A percentile compares a stretch with the other conserved stretches of the same genome.
phyloP scores from a whole-genome alignment of 2,329 filamentous ascomycete genomes.

The Sclerotinia spermophila region DNA sequence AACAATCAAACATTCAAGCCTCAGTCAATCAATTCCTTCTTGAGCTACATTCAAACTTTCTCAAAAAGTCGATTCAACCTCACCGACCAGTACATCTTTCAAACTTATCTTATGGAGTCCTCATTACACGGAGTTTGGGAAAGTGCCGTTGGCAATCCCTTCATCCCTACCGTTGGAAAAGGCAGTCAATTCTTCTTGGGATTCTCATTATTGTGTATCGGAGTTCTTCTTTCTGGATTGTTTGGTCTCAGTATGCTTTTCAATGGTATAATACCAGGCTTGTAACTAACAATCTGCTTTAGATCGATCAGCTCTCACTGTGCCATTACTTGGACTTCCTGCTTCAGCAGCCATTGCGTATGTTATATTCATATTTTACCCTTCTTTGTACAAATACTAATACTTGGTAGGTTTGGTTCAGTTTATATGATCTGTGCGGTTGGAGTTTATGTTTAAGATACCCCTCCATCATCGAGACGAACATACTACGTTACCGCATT shows the following conservation, averaged over 20 bases:
- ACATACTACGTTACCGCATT: conserved; percentile 30
- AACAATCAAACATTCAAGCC: not conserved
- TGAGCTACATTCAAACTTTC: not conserved
- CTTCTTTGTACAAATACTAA: conserved; percentile 22
- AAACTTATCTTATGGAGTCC: conserved; percentile 70
- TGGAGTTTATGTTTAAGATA: conserved; percentile 83
- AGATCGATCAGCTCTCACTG: conserved; percentile 79
- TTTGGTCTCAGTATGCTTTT: conserved; percentile 76
- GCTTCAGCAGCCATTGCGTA: conserved; percentile 90
- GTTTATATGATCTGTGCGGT: conserved; percentile 99
- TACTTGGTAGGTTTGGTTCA: conserved; percentile 68
- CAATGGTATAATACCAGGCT: not conserved
- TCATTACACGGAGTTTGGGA: conserved; percentile 90
- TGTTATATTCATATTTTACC: conserved; percentile 39
- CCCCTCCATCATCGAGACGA: conserved; percentile 21
- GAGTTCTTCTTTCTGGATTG: conserved; percentile 68
- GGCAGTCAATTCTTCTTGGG: conserved; percentile 78
- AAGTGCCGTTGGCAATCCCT: conserved; percentile 83
- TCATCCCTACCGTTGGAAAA: conserved; percentile 76
- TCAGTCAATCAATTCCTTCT: conserved; percentile 6
- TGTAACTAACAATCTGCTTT: conserved; percentile 25
- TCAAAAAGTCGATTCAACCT: not conserved
- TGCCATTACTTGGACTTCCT: conserved; percentile 76
- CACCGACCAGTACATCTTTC: conserved; percentile 3
- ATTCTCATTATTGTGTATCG: conserved; percentile 69